These are phyloP conservation scores for Naganishia antarctica DNA, from an alignment of 768 basidiomycete species.

Conservation along the genomic window DNA sequence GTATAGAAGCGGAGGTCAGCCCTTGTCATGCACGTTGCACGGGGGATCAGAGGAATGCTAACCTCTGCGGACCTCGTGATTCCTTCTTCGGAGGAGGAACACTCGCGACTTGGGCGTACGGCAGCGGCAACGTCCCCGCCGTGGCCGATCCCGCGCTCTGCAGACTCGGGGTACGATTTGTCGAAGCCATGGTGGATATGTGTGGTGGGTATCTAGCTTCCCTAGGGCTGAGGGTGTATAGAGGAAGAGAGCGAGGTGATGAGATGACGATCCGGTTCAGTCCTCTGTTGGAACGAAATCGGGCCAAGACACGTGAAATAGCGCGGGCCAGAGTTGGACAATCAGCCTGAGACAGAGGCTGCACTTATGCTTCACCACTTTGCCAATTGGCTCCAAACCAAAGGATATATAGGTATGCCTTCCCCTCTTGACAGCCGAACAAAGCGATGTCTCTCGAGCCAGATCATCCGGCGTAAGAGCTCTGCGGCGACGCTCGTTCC, in stretches of 20 bases:
- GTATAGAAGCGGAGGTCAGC: slow-evolving; percentile 1
- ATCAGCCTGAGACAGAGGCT: neutral
- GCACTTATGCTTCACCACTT: neutral
- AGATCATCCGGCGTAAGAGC: too few relatives aligned
- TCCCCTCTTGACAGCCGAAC: too few relatives aligned
- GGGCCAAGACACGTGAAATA: neutral
- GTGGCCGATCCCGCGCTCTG: neutral
- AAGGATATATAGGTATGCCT: too few relatives aligned
- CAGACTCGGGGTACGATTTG: neutral
- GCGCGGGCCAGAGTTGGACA: neutral
- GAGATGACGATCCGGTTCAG: neutral
- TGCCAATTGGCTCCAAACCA: too few relatives aligned
- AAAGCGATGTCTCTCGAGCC: too few relatives aligned
- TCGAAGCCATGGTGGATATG: slow-evolving; percentile 8
- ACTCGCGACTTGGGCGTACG: slow-evolving; percentile 40
- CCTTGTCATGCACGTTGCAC: too few relatives aligned
- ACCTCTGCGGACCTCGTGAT: slow-evolving; percentile 47
- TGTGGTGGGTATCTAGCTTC: neutral
- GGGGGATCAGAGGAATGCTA: slow-evolving; percentile 20
- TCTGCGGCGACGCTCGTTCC: too few relatives aligned
- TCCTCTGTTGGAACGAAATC: neutral
- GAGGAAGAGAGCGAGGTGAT: neutral
- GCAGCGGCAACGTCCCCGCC: slow-evolving; percentile 37
- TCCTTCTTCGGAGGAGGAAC: slow-evolving; percentile 40
- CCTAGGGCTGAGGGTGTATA: neutral